These are phyloP conservation scores for Fusarium metavorans DNA, from an alignment of 2,329 filamentous ascomycete genomes.

Conservation along the genomic window DNA sequence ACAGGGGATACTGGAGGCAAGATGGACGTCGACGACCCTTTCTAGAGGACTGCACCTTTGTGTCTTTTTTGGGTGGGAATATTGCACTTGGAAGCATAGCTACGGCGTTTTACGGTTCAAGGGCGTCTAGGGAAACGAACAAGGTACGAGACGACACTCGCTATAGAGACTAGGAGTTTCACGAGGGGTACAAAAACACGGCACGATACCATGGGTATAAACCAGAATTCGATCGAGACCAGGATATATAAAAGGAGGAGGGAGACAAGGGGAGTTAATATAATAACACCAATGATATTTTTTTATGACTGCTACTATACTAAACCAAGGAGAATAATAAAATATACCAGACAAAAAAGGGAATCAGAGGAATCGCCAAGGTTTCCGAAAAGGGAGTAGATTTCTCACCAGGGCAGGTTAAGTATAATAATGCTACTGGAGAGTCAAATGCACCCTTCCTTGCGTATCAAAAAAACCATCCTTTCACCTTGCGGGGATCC, in stretches of 20 bases:
- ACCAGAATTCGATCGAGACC: not conserved
- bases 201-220: conserved; percentile 19
- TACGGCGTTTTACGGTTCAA: conserved; percentile 39
- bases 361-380: conserved; percentile 24
- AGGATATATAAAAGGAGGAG: not conserved
- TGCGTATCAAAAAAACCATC: conserved; percentile 6
- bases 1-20: conserved; percentile 48
- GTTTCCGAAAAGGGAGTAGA: not conserved
- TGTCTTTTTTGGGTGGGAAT: not conserved
- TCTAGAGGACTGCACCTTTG: conserved; percentile 43
- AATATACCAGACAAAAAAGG: conserved; percentile 10
- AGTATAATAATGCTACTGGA: not conserved
- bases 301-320: conserved; percentile 39
- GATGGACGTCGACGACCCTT: conserved; percentile 64
- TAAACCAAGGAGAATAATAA: conserved; percentile 38
- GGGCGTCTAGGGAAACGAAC: conserved; percentile 4
- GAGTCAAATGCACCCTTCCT: not conserved
- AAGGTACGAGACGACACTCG: conserved; percentile 2
- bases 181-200: not conserved
- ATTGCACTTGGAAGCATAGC: conserved; percentile 36
- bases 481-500: conserved; percentile 23
- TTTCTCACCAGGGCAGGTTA: not conserved
- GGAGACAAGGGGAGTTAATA: not conserved
- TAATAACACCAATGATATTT: conserved; percentile 30
- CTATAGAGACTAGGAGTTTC: conserved; percentile 13